Base-by-base conservation (phyloP, 345 rosid genomes). In the Passiflora organensis region DNA sequence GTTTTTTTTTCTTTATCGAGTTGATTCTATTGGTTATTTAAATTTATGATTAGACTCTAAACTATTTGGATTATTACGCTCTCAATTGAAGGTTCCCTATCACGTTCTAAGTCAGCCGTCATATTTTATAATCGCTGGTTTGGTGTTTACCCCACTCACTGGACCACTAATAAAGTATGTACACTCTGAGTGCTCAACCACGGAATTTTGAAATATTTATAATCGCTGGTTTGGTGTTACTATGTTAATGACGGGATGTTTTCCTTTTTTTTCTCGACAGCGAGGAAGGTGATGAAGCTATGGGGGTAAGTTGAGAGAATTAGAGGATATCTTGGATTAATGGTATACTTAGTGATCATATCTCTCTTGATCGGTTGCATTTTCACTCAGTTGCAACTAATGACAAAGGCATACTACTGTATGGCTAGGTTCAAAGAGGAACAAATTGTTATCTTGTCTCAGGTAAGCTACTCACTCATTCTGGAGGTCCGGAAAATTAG, bases 111-210 rank as follows among this genome's bases (percentile, higher is more conserved):
- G 82, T 46, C 95, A 88, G 68, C 99, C 99, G 65, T 89, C 96
- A 53, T 89, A 89, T 74, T 68, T 89, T 24, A 89, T 93, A 64
- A 76, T 82, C 32, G 95, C 96, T 49, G 99, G 99, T 66, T 74
- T 93, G 85, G 95, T 93, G 75, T 93, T 93, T 82, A 89, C 96
- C 24, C 99, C 93, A 3, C 96, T 93, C 60, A 86, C 95, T 14
- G 95, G 89, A 71, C 99, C 99, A 47, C 77, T 93, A 64, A 93
- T 93, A 76, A 94, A 93, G 96, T 89, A 84, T 57, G 87, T 41
- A n/a, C n/a, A n/a, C n/a, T n/a, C n/a, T n/a, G n/a, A n/a, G n/a
- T n/a, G n/a, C n/a, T n/a, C n/a, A n/a, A n/a, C n/a, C n/a, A n/a
- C n/a, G n/a, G n/a, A n/a, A n/a, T n/a, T n/a, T n/a, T n/a, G n/a